phyloP scores from a whole-genome alignment of 805 yeast genomes.

The Yamadazyma sp. region DNA sequence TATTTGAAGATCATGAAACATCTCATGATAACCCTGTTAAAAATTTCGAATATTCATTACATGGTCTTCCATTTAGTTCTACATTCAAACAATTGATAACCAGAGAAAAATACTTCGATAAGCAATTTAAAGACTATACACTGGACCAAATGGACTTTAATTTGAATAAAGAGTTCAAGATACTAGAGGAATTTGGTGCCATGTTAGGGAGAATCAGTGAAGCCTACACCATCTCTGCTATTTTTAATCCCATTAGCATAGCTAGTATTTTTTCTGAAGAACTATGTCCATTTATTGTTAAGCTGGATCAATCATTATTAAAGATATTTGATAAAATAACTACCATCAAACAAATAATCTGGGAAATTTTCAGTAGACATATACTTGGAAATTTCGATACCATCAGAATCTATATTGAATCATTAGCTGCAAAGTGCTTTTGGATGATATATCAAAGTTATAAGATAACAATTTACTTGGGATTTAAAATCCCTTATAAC shows the following conservation, averaged over 20 bases:
- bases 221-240: neutral
- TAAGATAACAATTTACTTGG: slow-evolving; percentile 4
- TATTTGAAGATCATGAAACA: slow-evolving; percentile 5
- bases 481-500: slow-evolving; percentile 17
- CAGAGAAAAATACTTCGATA: neutral
- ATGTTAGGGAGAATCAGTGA: neutral
- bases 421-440: neutral
- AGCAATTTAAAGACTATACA: neutral
- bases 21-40: neutral
- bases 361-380: slow-evolving; percentile 15
- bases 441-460: neutral
- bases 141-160: slow-evolving; percentile 1
- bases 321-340: slow-evolving; percentile 1
- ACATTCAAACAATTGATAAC: slow-evolving; percentile 7
- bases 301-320: slow-evolving; percentile 3
- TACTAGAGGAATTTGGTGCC: neutral
- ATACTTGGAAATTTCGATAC: slow-evolving; percentile 8
- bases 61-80: slow-evolving; percentile 7
- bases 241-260: slow-evolving; percentile 3
- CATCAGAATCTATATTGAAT: slow-evolving; percentile 2
- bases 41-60: slow-evolving; percentile 4
- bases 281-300: slow-evolving; percentile 1
- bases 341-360: slow-evolving; percentile 10
- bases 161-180: neutral
- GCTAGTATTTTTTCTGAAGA: neutral